Base-by-base conservation (phyloP, 2,329 filamentous ascomycete genomes). In the Trichoderma koningii region DNA sequence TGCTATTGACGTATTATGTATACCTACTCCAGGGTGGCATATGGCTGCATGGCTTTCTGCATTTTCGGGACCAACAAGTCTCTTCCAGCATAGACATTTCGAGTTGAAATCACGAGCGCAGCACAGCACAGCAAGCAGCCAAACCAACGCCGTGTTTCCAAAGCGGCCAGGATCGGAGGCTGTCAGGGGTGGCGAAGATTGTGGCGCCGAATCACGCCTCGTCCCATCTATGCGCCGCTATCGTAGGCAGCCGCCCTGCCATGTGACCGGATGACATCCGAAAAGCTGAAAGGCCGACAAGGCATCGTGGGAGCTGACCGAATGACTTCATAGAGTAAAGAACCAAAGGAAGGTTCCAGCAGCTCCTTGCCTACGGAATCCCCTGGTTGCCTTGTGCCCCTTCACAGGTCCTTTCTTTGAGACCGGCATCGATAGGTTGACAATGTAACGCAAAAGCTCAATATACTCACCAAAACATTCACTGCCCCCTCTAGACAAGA, bases 211-310 rank as follows among this genome's bases (percentile, higher is more conserved):
- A 50, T 19, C 28, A 42, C 21, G 26, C 15, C 17, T 19, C 23
- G 41, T 26, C 55, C 42, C 60, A 53, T 63, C 26, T n/a, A 28
- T 51, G n/a, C 47, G 51, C 30, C 61, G 44, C 61, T 56, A 44
- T 56, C 23, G 61, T 30, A 64, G 61, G 52, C 51, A 64, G 52
- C 52, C 52, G 41, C 44, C 14, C 12, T 34, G 48, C 61, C 50
- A 62, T 63, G 44, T 63, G 52, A 63, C 34, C 51, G 42, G 51
- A 55, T 56, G 61, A 55, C 61, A 42, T 28, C 48, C 48, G 41
- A 53, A 23, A 62, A 34, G 47, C 47, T 53, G 6, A 44, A 14
- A 21, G n/a, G 12, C 9, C 59, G 38, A 26, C 50, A 53, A 45
- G 30, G 23, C 38, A 62, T 63, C 42, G 45, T 21, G 42, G 28